Percentiles rank a stretch among this genome's conserved stretches.
phyloP scores from a whole-genome alignment of 2,329 filamentous ascomycete genomes.

The Fusarium protoensiforme region DNA sequence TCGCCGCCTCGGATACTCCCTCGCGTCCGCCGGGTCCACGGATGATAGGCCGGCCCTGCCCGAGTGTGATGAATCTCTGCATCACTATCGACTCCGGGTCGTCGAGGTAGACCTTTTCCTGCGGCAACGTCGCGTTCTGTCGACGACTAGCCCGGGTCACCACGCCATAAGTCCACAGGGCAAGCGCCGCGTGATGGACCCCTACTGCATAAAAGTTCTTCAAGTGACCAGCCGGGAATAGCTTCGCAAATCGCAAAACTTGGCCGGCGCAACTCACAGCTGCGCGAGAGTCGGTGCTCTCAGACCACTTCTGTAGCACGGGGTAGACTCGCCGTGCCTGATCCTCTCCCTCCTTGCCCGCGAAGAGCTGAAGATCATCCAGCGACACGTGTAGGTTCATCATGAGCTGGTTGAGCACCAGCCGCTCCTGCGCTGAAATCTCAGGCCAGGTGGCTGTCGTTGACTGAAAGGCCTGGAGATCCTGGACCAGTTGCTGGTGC shows the following conservation, averaged over 20 bases:
- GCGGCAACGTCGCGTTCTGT: constrained; percentile 48
- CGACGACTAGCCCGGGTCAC: constrained; percentile 56
- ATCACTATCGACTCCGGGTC: constrained; percentile 62
- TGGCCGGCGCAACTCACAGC: constrained; percentile 77
- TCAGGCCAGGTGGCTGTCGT: constrained; percentile 56
- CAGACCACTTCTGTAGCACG: constrained; percentile 68
- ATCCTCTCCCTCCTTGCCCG: constrained; percentile 74
- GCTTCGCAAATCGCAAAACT: constrained; percentile 68
- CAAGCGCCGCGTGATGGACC: constrained; percentile 75
- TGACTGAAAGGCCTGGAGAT: constrained; percentile 61
- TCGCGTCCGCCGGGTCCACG: constrained; percentile 48
- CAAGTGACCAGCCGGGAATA: constrained; percentile 63
- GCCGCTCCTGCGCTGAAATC: constrained; percentile 57
- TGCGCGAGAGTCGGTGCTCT: constrained; percentile 64
- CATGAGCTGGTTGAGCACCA: constrained; percentile 65
- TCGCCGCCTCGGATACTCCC: constrained; percentile 49
- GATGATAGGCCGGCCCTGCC: constrained; percentile 65
- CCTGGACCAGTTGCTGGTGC: constrained; percentile 71
- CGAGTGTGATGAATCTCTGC: constrained; percentile 67
- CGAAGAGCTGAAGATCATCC: constrained; percentile 74
- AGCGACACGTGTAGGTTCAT: constrained; percentile 74
- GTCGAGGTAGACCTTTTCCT: constrained; percentile 65
- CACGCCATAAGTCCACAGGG: constrained; percentile 77
- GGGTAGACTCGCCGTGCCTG: constrained; percentile 71
- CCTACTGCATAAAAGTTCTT: constrained; percentile 76